These are phyloP conservation scores for Lindgomyces ingoldianus DNA, from an alignment of 495 filamentous ascomycete genomes.

Conservation along the genomic window DNA sequence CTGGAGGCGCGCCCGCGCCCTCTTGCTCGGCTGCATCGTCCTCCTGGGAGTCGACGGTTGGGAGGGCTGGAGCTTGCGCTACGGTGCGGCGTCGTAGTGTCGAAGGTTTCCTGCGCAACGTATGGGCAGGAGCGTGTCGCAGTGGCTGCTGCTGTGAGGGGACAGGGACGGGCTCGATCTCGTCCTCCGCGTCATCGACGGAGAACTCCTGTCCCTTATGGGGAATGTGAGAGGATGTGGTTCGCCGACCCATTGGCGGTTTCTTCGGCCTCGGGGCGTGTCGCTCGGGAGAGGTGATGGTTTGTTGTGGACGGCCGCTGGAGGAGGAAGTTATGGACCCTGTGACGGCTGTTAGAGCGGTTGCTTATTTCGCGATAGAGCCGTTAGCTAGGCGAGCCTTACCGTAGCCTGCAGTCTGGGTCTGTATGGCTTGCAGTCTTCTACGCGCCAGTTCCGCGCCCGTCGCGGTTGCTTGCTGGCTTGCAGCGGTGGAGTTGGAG, in stretches of 20 bases:
- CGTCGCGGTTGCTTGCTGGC: conserved; percentile 14
- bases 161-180: conserved; percentile 66
- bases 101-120: conserved; percentile 53
- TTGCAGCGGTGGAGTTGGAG: conserved; percentile 1
- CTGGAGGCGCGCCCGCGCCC: conserved; percentile 33
- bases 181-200: conserved; percentile 83
- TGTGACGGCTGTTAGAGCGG: conserved; percentile 3
- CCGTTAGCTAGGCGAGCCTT: not conserved
- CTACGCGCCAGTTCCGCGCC: conserved; percentile 24
- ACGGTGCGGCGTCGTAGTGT: conserved; percentile 68
- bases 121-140: conserved; percentile 4
- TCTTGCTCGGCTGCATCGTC: conserved; percentile 35
- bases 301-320: conserved; percentile 14
- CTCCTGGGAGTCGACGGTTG: conserved; percentile 49
- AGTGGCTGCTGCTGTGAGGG: conserved; percentile 14
- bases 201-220: conserved; percentile 88
- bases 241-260: conserved; percentile 67
- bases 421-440: conserved; percentile 21
- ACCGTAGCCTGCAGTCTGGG: conserved; percentile 30
- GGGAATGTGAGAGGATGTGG: conserved; percentile 72
- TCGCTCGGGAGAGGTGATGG: conserved; percentile 26
- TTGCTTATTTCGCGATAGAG: not conserved
- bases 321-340: conserved; percentile 33
- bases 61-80: conserved; percentile 58
- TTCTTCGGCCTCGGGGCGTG: conserved; percentile 58